Percentiles rank a stretch among this genome's conserved stretches.
Evolutionary conservation across 331 rosid species (phyloP).

Genomic region (Acacia concinna): DNA sequence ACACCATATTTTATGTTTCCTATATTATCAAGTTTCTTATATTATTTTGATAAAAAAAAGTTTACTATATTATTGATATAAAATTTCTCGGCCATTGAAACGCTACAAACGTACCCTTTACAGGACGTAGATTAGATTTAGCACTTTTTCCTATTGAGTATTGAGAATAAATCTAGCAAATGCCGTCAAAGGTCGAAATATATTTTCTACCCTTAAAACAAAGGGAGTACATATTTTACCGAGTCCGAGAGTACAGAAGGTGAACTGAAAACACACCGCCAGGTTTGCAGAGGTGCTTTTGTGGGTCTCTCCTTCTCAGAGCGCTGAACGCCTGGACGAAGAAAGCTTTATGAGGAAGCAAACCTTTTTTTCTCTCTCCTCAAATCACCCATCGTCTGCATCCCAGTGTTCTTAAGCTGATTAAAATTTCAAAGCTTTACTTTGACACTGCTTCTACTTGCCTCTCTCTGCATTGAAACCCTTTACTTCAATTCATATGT

Average conservation of each 20-base stretch:
- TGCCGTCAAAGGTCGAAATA: background rate
- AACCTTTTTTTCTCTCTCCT: slow-evolving; percentile 28
- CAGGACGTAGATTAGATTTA: background rate
- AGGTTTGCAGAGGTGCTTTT: slow-evolving; percentile 16
- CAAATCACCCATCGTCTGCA: slow-evolving; percentile 28
- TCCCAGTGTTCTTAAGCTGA: slow-evolving; percentile 11
- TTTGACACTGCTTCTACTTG: slow-evolving; percentile 25
- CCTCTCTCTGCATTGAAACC: slow-evolving; percentile 27
- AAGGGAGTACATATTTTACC: background rate
- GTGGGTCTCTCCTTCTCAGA: slow-evolving; percentile 17
- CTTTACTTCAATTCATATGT: slow-evolving; percentile 8
- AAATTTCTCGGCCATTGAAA: background rate
- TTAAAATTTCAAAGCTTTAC: slow-evolving; percentile 21
- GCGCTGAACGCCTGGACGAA: slow-evolving; percentile 36
- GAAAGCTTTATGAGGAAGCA: slow-evolving; percentile 51
- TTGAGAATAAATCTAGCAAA: background rate
- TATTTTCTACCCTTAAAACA: too few species aligned
- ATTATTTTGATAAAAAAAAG: too few species aligned
- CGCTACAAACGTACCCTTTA: background rate
- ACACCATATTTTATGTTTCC: too few species aligned
- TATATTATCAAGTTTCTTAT: too few species aligned
- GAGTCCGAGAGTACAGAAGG: background rate
- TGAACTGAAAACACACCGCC: slow-evolving; percentile 2
- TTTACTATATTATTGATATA: too few species aligned
- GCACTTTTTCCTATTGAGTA: background rate